Base-by-base conservation (phyloP, 2,329 filamentous ascomycete genomes). In the Fusarium nodosum region DNA sequence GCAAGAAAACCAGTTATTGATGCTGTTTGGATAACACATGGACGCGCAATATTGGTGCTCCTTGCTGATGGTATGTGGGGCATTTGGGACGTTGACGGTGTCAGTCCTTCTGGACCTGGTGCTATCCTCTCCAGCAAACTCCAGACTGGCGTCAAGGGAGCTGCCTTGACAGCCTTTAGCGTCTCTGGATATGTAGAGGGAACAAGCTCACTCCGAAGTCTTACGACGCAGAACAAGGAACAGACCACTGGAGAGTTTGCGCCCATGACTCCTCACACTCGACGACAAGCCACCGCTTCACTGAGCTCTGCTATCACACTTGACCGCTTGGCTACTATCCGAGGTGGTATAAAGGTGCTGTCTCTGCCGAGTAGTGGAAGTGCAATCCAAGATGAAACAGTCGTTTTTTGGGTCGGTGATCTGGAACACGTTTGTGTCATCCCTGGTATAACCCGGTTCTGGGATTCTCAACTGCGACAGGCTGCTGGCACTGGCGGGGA, bases 41-140 rank as follows among this genome's bases (percentile, higher is more conserved):
- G 89, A 12, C 83, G 85, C 47, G 88, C 88, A 7, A 80, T 91
- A 30, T 78, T 91, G 41, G 82, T 83, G 1, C 80, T 91, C 4
- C 79, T 90, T 5, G 85, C 86, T 1, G 89, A 91, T 69, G 89
- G 88, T 9, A 88, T 88, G 75, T 91, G 89, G 89, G 89, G 87
- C 16, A 86, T 91, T 34, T 91, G 88, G 88, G 88, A 91, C 71
- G 82, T 91, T 45, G 87, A 90, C 65, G 86, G 87, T 10, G 82
- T 82, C 31, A 85, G 85, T 39, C 85, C 87, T 3, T 76, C 82
- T 36, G 72, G 75, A 15, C 65, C 78, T 13, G 76, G 82, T 48
- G 76, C 82, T 60, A 75, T 81, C 1, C 76, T 88, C 6, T 82
- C 87, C 26, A 84, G 81, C 41, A 86, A 84, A 69, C 78, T 86